These are phyloP conservation scores for Pisolithus tinctorius DNA, from an alignment of 768 basidiomycete genomes.

Conservation along the genomic window DNA sequence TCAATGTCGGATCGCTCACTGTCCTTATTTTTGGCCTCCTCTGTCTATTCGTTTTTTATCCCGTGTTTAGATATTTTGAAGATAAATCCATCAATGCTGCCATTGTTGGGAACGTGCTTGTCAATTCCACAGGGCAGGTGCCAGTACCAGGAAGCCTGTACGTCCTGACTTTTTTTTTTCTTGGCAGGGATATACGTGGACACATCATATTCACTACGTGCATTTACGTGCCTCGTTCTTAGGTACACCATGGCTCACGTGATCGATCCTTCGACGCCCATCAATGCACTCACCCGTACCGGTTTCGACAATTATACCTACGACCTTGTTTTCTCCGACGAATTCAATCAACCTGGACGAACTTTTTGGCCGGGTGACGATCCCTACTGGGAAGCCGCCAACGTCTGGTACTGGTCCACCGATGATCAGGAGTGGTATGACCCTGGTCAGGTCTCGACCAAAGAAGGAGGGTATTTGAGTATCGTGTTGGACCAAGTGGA, in stretches of 20 bases:
- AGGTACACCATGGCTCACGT: constrained; percentile 41
- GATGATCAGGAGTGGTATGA: constrained; percentile 74
- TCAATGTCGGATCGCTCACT: constrained; percentile 66
- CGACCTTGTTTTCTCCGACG: constrained; percentile 60
- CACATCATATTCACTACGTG: neutral
- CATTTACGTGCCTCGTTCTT: constrained; percentile 3
- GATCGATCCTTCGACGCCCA: constrained; percentile 70
- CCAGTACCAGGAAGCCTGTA: constrained; percentile 26
- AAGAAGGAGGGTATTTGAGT: constrained; percentile 50
- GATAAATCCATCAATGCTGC: constrained; percentile 31
- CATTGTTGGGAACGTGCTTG: constrained; percentile 56
- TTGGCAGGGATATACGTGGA: no score
- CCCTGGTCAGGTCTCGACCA: constrained; percentile 58
- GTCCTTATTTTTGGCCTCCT: constrained; percentile 57
- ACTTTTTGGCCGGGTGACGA: constrained; percentile 56
- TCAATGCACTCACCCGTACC: constrained; percentile 45
- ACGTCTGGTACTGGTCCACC: constrained; percentile 70
- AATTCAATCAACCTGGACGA: constrained; percentile 51
- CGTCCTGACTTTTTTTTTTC: neutral
- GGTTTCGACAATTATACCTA: constrained; percentile 72
- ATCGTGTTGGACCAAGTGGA: constrained; percentile 56
- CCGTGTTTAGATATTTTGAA: constrained; percentile 41
- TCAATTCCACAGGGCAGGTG: constrained; percentile 67
- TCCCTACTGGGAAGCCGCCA: constrained; percentile 64
- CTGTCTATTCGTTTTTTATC: constrained; percentile 76